Conservation (phyloP, 257 asterid species). For the Fraxinus americana region DNA sequence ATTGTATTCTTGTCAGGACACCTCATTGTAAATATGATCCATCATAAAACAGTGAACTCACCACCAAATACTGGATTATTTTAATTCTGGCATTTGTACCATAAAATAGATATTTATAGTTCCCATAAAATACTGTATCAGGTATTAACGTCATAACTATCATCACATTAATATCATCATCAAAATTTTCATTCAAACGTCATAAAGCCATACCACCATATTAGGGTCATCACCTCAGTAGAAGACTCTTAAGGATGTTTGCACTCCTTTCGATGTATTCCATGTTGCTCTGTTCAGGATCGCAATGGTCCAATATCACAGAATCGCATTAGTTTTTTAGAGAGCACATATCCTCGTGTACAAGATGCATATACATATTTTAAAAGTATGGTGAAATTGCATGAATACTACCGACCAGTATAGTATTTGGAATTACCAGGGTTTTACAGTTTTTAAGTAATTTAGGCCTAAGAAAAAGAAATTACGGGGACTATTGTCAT, state of each 20-base stretch:
- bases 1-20: background rate
- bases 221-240: background rate
- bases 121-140: background rate
- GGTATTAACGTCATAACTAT: background rate
- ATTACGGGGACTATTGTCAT: background rate
- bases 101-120: background rate
- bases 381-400: background rate
- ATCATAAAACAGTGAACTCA: background rate
- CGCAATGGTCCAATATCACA: background rate
- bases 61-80: background rate
- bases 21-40: background rate
- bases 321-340: background rate
- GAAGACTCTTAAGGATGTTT: background rate
- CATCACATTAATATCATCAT: background rate
- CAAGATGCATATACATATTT: background rate
- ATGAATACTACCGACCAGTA: background rate
- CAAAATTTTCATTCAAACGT: background rate
- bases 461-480: background rate
- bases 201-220: background rate
- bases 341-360: background rate
- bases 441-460: background rate
- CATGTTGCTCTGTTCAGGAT: background rate
- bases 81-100: background rate
- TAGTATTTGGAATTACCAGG: background rate
- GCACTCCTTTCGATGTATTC: background rate